Evolutionary conservation across 2,329 filamentous ascomycete genomes (phyloP).

Genomic region (Pochonia chlamydosporia): DNA sequence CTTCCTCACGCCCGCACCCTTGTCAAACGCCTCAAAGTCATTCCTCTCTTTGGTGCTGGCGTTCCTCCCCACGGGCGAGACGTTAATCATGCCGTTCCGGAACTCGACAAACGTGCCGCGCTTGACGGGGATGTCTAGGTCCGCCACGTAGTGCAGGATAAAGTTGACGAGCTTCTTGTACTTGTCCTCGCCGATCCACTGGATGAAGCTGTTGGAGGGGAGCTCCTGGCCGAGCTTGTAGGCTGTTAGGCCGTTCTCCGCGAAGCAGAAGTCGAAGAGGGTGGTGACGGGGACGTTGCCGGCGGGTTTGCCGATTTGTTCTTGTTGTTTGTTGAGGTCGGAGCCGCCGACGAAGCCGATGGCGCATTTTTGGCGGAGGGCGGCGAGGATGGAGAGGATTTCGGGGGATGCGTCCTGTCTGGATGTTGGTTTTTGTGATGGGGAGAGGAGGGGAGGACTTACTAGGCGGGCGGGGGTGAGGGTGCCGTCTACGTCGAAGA

Average conservation of each 20-base stretch:
- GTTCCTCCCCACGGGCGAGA: constrained; percentile 80
- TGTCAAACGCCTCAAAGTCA: constrained; percentile 78
- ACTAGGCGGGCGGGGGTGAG: constrained; percentile 78
- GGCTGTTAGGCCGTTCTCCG: constrained; percentile 92
- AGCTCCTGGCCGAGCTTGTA: constrained; percentile 76
- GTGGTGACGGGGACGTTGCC: constrained; percentile 60
- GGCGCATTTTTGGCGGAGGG: constrained; percentile 78
- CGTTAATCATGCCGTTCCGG: constrained; percentile 87
- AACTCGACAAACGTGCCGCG: constrained; percentile 82
- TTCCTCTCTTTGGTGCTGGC: constrained; percentile 73
- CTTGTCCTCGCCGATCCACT: constrained; percentile 77
- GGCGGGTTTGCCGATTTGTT: constrained; percentile 71
- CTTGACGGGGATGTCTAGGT: constrained; percentile 79
- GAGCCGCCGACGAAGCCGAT: constrained; percentile 92
- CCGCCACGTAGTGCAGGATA: constrained; percentile 75
- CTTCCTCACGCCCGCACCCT: constrained; percentile 67
- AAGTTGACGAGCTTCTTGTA: constrained; percentile 76
- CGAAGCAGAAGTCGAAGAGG: constrained; percentile 96
- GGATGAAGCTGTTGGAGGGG: constrained; percentile 79
- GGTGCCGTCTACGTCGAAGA: constrained; percentile 96
- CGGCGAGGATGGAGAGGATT: constrained; percentile 74
- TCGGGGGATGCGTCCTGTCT: constrained; percentile 64
- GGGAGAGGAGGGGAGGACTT: constrained; percentile 22
- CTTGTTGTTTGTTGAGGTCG: constrained; percentile 89
- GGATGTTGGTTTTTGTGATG: background rate